Conservation (phyloP, 768 basidiomycete species). For the Kwoniella newhampshirensis region DNA sequence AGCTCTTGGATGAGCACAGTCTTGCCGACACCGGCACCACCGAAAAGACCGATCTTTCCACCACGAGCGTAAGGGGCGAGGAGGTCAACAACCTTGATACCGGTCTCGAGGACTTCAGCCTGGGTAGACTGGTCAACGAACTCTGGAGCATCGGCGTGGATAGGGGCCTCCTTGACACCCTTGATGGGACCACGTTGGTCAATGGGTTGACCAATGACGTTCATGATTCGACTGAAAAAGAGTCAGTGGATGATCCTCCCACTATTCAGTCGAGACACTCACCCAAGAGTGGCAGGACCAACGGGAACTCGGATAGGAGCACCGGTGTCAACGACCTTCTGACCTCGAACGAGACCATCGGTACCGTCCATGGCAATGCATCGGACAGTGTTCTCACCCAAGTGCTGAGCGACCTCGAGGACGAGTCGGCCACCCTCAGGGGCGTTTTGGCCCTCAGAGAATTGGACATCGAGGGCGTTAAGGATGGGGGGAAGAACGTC, state of each 20-base stretch:
- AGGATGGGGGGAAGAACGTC: slow-evolving; percentile 95
- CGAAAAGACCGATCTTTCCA: slow-evolving; percentile 99
- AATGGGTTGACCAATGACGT: slow-evolving; percentile 99
- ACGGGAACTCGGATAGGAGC: slow-evolving; percentile 95
- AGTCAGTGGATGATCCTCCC: background rate
- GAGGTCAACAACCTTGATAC: slow-evolving; percentile 99
- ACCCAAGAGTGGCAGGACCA: slow-evolving; percentile 80
- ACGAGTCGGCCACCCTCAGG: slow-evolving; percentile 95
- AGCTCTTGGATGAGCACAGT: slow-evolving; percentile 99
- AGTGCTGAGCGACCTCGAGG: slow-evolving; percentile 96
- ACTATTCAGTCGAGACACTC: slow-evolving; percentile 17
- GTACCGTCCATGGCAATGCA: slow-evolving; percentile 99
- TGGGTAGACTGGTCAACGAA: slow-evolving; percentile 99
- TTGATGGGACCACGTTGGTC: slow-evolving; percentile 99
- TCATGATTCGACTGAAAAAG: slow-evolving; percentile 83
- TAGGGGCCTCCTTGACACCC: slow-evolving; percentile 85
- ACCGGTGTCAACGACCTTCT: slow-evolving; percentile 95
- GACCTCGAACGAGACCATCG: slow-evolving; percentile 98
- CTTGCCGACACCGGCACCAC: slow-evolving; percentile 99
- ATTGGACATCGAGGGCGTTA: slow-evolving; percentile 95
- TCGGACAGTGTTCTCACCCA: slow-evolving; percentile 98
- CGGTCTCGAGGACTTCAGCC: slow-evolving; percentile 97
- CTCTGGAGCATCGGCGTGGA: slow-evolving; percentile 94
- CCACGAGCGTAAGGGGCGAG: slow-evolving; percentile 99
- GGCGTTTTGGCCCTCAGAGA: slow-evolving; percentile 55